These are phyloP conservation scores for Monosporascus sp. DNA, from an alignment of 2,329 filamentous ascomycete genomes.

Conservation along the genomic window DNA sequence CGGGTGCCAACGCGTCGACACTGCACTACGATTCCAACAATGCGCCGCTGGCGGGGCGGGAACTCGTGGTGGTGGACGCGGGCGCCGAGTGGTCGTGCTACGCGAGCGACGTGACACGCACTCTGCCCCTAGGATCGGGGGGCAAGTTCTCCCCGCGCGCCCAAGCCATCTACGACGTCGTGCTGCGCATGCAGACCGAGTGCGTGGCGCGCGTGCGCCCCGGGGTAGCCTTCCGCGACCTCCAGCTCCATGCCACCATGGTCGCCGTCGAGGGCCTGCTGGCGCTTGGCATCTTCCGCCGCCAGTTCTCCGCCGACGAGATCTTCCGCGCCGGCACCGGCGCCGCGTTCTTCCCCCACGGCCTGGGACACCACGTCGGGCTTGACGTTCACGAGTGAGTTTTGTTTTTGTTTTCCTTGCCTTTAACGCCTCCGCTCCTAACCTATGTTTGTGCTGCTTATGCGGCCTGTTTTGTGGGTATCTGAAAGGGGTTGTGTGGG, in stretches of 20 bases:
- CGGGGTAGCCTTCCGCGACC: constrained; percentile 63
- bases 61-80: constrained; percentile 80
- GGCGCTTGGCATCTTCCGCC: constrained; percentile 64
- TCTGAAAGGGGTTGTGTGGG: neutral
- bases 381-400: constrained; percentile 56
- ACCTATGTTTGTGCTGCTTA: neutral
- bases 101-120: constrained; percentile 84
- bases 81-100: constrained; percentile 83
- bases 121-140: constrained; percentile 62
- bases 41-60: constrained; percentile 60
- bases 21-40: constrained; percentile 85
- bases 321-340: constrained; percentile 48
- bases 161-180: constrained; percentile 68
- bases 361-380: constrained; percentile 60
- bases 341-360: constrained; percentile 61
- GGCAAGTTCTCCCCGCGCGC: constrained; percentile 59
- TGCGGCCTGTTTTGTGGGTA: neutral
- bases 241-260: constrained; percentile 68
- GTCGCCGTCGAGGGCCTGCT: constrained; percentile 69
- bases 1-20: constrained; percentile 75
- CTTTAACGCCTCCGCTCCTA: neutral
- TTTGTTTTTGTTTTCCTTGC: constrained; percentile 1
- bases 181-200: constrained; percentile 73
- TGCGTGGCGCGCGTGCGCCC: constrained; percentile 66
- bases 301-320: constrained; percentile 48